Base-by-base conservation (phyloP, 2,329 filamentous ascomycete species). In the Rutstroemia sp. region DNA sequence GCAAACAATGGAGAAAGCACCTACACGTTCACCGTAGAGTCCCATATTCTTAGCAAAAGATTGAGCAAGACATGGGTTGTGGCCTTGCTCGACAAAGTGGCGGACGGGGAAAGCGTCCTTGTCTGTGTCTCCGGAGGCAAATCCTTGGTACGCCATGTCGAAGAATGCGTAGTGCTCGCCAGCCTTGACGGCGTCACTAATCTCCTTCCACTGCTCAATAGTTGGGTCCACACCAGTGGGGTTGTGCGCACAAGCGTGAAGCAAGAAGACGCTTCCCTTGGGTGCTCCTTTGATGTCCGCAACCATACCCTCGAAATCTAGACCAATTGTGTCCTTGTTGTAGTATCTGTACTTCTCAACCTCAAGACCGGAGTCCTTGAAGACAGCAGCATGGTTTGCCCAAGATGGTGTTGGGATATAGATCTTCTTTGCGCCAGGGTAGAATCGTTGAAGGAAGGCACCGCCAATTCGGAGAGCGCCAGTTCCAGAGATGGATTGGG, bases 11-110 rank as follows among this genome's bases (percentile, higher is more conserved):
- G 91, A 96, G 82, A 99, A 97, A 63, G 92, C 92, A 70, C 94
- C 94, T 59, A 95, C 90, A 77, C 94, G 92, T 81, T 99, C 94
- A 71, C 94, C 94, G 72, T 99, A 97, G 61, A 99, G 89, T 77
- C 94, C 94, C 92, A 99, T 97, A 83, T 99, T 99, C 87, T 97
- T 97, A 73, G 92, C 92, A 74, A 97, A 97, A 54, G 88, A 94
- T 78, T 97, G 92, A 68, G 88, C 87, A 61, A 97, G 84, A 70
- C 84, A 86, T 71, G 94, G 84, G 71, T 90, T 83, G 78, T 96
- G 91, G 68, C 92, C 92, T 77, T 96, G 79, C 76, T 90, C 82
- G 72, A 96, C 84, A 73, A 99, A 99, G 80, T 96, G 81, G 65
- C 94, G 86, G 64, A 97, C 82, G 60, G 94, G 89, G 72, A 92